phyloP scores from a whole-genome alignment of 176 grass and related monocot species.

The Avena eriantha region DNA sequence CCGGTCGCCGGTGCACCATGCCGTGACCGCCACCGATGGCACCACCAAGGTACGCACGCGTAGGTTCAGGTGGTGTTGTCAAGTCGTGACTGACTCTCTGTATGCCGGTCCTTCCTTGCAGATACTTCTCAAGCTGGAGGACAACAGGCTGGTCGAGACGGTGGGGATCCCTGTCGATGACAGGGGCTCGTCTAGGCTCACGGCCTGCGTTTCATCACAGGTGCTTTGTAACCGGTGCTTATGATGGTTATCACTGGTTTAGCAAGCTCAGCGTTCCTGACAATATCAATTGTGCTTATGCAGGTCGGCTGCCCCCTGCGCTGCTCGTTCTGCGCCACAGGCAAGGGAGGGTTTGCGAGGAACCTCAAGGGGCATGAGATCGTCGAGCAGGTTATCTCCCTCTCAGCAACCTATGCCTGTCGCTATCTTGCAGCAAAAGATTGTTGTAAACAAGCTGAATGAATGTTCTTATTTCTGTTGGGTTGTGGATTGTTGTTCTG shows the following conservation, averaged over 20 bases:
- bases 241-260: not conserved
- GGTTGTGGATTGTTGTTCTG: not conserved
- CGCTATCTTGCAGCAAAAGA: not conserved
- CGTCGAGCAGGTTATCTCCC: conserved; percentile 69
- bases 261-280: not conserved
- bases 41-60: conserved; percentile 60
- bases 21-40: conserved; percentile 73
- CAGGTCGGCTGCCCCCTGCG: conserved; percentile 93
- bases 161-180: conserved; percentile 87
- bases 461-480: not conserved
- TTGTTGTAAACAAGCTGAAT: not conserved
- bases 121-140: conserved; percentile 97
- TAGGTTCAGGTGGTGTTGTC: rapidly evolving
- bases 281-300: not conserved
- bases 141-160: conserved; percentile 88
- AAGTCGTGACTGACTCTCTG: not conserved
- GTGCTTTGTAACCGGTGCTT: conserved; percentile 29
- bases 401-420: not conserved
- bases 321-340: conserved; percentile 89
- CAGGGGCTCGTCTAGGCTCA: conserved; percentile 70
- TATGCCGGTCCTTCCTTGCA: conserved; percentile 33
- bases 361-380: conserved; percentile 87
- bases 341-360: conserved; percentile 91
- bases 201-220: conserved; percentile 94
- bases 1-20: conserved; percentile 77